Conservation (phyloP, 2,329 filamentous ascomycete genomes). For the Beauveria sp. region DNA sequence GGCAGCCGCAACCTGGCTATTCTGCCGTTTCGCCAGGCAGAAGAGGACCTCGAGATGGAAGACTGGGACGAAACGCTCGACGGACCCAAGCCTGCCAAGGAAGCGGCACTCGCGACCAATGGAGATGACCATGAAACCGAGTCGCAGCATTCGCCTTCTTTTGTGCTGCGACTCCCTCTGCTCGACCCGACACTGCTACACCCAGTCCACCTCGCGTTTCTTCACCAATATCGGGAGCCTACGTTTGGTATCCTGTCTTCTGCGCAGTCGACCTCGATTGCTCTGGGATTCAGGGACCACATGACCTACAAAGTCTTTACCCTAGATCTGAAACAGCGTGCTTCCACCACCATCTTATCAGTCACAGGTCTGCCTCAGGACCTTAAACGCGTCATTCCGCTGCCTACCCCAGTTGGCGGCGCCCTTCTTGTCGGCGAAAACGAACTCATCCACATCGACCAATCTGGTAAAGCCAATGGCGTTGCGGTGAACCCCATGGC, state of each 20-base stretch:
- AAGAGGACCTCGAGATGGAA: slow-evolving; percentile 85
- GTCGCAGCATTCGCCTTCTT: slow-evolving; percentile 80
- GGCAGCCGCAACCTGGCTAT: slow-evolving; percentile 84
- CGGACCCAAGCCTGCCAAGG: slow-evolving; percentile 51
- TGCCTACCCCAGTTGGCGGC: slow-evolving; percentile 82
- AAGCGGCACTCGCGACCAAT: slow-evolving; percentile 26
- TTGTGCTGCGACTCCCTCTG: slow-evolving; percentile 83
- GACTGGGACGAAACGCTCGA: slow-evolving; percentile 82
- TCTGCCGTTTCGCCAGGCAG: slow-evolving; percentile 78
- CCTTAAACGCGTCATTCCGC: slow-evolving; percentile 70
- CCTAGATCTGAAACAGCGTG: slow-evolving; percentile 84
- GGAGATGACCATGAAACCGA: slow-evolving; percentile 32
- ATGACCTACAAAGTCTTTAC: slow-evolving; percentile 92
- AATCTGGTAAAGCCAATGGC: slow-evolving; percentile 87
- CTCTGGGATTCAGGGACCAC: slow-evolving; percentile 76
- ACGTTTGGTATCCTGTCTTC: slow-evolving; percentile 93
- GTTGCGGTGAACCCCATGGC: slow-evolving; percentile 90
- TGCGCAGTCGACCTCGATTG: slow-evolving; percentile 61
- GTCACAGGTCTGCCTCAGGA: slow-evolving; percentile 82
- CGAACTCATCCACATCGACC: slow-evolving; percentile 90
- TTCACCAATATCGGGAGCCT: slow-evolving; percentile 95
- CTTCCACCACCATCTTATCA: slow-evolving; percentile 86
- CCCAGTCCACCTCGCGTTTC: slow-evolving; percentile 83
- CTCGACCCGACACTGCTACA: slow-evolving; percentile 82
- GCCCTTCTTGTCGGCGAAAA: slow-evolving; percentile 81